Evolutionary conservation across 2,329 filamentous ascomycete species (phyloP).

Genomic region (Apiospora kogelbergensis): DNA sequence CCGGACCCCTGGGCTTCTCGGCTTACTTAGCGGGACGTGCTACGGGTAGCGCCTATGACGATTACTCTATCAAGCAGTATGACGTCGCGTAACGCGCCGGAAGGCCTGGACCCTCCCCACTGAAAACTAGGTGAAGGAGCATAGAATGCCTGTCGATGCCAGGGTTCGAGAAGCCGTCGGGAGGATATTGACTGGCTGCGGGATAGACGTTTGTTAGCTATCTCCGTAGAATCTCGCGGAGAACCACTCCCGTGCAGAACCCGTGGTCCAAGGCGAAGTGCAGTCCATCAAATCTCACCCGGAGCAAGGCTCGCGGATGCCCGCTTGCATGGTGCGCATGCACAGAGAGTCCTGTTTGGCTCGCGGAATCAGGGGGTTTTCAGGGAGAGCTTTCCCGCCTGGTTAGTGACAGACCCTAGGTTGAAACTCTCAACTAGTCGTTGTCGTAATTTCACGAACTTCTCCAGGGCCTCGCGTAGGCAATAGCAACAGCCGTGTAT

Average conservation of each 20-base stretch:
- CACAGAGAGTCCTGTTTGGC: not conserved
- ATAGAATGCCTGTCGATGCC: not conserved
- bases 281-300: not conserved
- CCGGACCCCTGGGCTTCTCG: constrained; percentile 6
- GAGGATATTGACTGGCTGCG: not conserved
- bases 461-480: not conserved
- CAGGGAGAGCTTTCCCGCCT: not conserved
- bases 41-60: constrained; percentile 6
- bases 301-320: not conserved
- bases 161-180: not conserved
- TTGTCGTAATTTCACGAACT: not conserved
- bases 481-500: not conserved
- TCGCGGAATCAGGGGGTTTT: not conserved
- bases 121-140: not conserved
- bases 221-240: not conserved
- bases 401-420: not conserved
- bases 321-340: not conserved
- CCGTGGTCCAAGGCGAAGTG: not conserved
- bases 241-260: not conserved
- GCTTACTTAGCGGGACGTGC: constrained; percentile 1
- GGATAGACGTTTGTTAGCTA: not conserved
- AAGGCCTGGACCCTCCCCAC: not conserved
- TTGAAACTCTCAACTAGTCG: not conserved
- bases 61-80: constrained; percentile 8
- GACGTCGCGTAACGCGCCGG: constrained; percentile 7